Conservation (phyloP, 768 basidiomycete genomes). For the Suillus subaureus region DNA sequence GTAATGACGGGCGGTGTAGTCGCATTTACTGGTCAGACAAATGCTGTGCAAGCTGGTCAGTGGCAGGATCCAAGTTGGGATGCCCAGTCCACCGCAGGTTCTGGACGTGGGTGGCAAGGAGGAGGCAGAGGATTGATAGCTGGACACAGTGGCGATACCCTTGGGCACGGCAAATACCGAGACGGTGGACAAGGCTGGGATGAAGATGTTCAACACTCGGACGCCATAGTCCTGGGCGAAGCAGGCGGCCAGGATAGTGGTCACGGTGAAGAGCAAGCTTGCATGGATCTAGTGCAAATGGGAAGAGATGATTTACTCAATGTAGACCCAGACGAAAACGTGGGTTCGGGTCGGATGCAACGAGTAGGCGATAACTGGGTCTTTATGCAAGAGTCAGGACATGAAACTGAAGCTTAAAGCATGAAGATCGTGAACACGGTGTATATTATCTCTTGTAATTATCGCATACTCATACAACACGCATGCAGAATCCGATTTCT, state of each 20-base stretch:
- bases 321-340: conserved; percentile 13
- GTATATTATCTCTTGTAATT: conserved; percentile 16
- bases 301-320: conserved; percentile 4
- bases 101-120: conserved; percentile 40
- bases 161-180: conserved; percentile 50
- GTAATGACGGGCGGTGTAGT: conserved; percentile 47
- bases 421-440: conserved; percentile 21
- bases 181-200: conserved; percentile 38
- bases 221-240: conserved; percentile 63
- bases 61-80: conserved; percentile 25
- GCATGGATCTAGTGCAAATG: conserved; percentile 6
- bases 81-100: conserved; percentile 38
- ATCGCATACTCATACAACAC: background rate
- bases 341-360: conserved; percentile 58
- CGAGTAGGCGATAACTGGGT: conserved; percentile 73
- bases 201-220: conserved; percentile 42
- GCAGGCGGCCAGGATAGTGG: conserved; percentile 31
- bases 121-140: conserved; percentile 39
- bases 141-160: conserved; percentile 27
- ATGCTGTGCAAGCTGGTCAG: conserved; percentile 24
- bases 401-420: conserved; percentile 9
- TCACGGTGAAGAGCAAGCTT: conserved; percentile 4
- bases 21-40: conserved; percentile 21
- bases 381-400: conserved; percentile 52
- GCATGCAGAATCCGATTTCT: conserved; percentile 2